phyloP scores from a whole-genome alignment of 139 green algal species.

The Haematococcus sp. region DNA sequence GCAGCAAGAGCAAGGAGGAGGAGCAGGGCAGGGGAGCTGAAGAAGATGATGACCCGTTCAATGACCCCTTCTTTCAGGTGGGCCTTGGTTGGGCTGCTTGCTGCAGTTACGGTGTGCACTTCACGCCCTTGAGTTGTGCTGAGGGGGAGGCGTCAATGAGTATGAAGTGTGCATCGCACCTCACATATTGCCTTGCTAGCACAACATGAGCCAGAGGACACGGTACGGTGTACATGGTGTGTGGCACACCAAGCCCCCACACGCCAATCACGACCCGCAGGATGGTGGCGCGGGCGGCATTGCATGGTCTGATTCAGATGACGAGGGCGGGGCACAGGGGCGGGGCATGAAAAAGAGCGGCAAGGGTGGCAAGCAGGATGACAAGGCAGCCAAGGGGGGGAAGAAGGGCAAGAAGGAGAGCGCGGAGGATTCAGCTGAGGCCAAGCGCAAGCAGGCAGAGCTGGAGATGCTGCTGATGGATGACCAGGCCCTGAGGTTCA shows the following conservation, averaged over 20 bases:
- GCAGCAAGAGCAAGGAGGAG: conserved; percentile 18
- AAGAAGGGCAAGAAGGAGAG: conserved; percentile 30
- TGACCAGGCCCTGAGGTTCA: conserved; percentile 55
- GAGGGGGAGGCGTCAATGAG: not conserved
- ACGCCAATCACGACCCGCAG: no score
- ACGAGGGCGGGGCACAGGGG: not conserved
- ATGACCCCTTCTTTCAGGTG: conserved; percentile 81
- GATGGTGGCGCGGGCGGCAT: not conserved
- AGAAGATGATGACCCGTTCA: conserved; percentile 66
- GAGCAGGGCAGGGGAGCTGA: conserved; percentile 5
- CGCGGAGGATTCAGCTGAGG: conserved; percentile 22
- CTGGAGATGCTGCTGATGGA: conserved; percentile 95
- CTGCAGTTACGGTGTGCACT: not conserved
- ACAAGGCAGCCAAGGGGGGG: not conserved
- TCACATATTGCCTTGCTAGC: no score
- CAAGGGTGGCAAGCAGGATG: conserved; percentile 28
- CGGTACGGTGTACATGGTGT: no score
- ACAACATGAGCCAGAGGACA: no score
- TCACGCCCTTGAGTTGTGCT: not conserved
- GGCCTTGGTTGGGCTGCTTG: not conserved
- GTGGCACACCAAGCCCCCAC: no score
- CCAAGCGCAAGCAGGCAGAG: conserved; percentile 58
- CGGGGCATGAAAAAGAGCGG: conserved; percentile 16
- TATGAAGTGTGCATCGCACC: no score
- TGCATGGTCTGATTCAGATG: not conserved